Evolutionary conservation across 495 filamentous ascomycete species (phyloP).

Genomic region (Podospora pseudoanserina): DNA sequence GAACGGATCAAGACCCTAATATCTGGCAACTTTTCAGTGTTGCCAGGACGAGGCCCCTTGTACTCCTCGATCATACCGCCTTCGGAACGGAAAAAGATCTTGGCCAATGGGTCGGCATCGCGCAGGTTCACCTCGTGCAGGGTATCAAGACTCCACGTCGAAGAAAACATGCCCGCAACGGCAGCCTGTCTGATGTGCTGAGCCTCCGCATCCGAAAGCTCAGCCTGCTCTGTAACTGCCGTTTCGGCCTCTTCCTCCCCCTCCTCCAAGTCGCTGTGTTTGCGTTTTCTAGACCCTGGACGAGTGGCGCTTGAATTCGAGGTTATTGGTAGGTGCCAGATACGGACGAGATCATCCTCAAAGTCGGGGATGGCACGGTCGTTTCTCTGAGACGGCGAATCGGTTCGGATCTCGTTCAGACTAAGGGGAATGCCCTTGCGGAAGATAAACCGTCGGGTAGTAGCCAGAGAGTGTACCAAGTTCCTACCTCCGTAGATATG

Average conservation of each 20-base stretch:
- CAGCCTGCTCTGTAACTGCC: not conserved
- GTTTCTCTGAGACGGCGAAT: constrained; percentile 22
- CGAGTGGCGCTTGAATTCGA: not conserved
- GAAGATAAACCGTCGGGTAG: constrained; percentile 84
- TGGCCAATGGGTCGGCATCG: constrained; percentile 63
- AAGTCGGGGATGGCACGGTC: constrained; percentile 55
- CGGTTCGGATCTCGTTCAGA: constrained; percentile 59
- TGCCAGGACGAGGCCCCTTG: constrained; percentile 58
- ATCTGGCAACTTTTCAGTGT: constrained; percentile 49
- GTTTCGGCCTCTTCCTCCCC: constrained; percentile 14
- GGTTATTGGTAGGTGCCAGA: constrained; percentile 70
- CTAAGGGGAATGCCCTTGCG: constrained; percentile 70
- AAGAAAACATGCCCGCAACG: constrained; percentile 78
- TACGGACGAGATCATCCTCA: constrained; percentile 67
- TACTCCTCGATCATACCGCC: constrained; percentile 66
- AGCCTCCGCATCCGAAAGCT: not conserved
- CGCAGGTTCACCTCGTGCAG: constrained; percentile 61
- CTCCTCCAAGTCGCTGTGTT: constrained; percentile 10
- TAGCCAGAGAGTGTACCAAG: constrained; percentile 71
- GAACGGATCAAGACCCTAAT: constrained; percentile 70
- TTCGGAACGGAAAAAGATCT: constrained; percentile 63
- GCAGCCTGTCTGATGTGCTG: constrained; percentile 55
- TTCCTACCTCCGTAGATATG: constrained; percentile 77
- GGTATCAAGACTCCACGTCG: constrained; percentile 66
- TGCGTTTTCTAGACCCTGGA: constrained; percentile 21